Percentiles rank a stretch among this genome's conserved stretches.
phyloP scores from a whole-genome alignment of 2,329 filamentous ascomycete genomes.

The Clonostachys rhizophaga region DNA sequence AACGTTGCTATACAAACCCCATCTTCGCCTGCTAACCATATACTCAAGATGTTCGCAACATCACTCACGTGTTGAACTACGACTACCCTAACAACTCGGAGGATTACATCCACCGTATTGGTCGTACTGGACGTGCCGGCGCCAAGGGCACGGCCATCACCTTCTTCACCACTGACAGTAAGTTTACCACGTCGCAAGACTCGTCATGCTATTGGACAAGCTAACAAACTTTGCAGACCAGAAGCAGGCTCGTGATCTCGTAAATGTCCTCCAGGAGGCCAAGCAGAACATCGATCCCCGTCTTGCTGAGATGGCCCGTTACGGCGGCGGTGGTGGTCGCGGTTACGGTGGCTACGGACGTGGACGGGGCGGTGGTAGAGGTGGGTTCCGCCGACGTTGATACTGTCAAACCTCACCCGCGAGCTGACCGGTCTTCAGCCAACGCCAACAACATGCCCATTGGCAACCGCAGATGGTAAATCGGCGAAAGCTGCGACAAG shows the following conservation, averaged over 20 bases:
- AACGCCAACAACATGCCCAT: conserved; percentile 47
- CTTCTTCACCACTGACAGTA: conserved; percentile 98
- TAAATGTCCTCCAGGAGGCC: conserved; percentile 87
- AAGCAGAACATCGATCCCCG: conserved; percentile 98
- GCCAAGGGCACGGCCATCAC: conserved; percentile 95
- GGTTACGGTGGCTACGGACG: conserved; percentile 69
- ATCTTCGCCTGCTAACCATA: conserved; percentile 70
- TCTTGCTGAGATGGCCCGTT: conserved; percentile 93
- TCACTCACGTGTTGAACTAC: conserved; percentile 99
- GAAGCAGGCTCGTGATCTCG: conserved; percentile 95
- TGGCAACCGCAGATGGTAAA: conserved; percentile 46
- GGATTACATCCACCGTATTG: conserved; percentile 96
- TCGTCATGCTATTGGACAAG: not conserved
- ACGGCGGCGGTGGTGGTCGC: conserved; percentile 74
- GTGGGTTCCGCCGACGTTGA: conserved; percentile 34
- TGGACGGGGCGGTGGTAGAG: conserved; percentile 49
- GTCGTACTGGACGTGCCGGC: conserved; percentile 93
- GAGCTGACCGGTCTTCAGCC: conserved; percentile 30
- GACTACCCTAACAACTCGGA: conserved; percentile 99
- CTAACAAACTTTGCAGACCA: conserved; percentile 57
- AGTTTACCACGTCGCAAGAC: conserved; percentile 34
- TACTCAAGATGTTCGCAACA: conserved; percentile 96
- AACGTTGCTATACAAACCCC: conserved; percentile 52
- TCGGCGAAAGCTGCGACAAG: conserved; percentile 1
- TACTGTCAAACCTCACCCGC: conserved; percentile 16